Base-by-base conservation (phyloP, 768 basidiomycete genomes). In the Austroboletus eburneus region DNA sequence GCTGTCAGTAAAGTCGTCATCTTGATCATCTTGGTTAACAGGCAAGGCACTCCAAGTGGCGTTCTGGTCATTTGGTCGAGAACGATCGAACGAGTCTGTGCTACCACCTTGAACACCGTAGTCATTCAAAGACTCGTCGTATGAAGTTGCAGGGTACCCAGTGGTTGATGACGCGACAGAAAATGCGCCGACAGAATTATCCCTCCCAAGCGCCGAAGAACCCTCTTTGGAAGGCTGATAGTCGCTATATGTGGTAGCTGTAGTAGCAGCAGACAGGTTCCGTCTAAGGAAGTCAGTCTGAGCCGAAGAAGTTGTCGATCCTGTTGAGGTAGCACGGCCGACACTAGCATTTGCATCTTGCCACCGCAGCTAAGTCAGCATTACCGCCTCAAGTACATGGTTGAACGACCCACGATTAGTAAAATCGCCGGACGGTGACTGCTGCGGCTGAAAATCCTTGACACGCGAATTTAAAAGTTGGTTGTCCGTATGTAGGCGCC, bases 1-100 rank as follows among this genome's bases (percentile, higher is more conserved):
- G 16, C 71, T 74, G 21, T 79, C 71, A 10, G 66, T 63, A 36
- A 67, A 69, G 60, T 48, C 64, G 34, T 57, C 52, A 9, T 64
- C 54, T 33, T 66, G 63, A n/a, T 65, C 63, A 5, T 56, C 66
- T 45, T 54, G 55, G 6, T 55, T 57, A 14, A 36, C 61, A 14
- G 54, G 35, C 52, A 65, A 50, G 29, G 38, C 56, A 5, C 49
- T 41, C 22, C 52, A 39, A 39, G 46, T 44, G 45, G 42, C 42
- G 46, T 39, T 54, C 22, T 59, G 57, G 17, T 55, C 56, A 29
- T 46, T 50, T 16, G 50, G 55, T 12, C 55, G 51, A 23, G 61
- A 25, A 32, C 38, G 66, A 10, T 51, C 56, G 32, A 65, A 55
- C 13, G 64, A 65, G 24, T 66, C 65, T 3, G 42, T 51, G 21